Evolutionary conservation across 352 stramenopile genomes (phyloP), one percentile per base, ranked within the genome.

Genomic region (Globisporangium yorkense): DNA sequence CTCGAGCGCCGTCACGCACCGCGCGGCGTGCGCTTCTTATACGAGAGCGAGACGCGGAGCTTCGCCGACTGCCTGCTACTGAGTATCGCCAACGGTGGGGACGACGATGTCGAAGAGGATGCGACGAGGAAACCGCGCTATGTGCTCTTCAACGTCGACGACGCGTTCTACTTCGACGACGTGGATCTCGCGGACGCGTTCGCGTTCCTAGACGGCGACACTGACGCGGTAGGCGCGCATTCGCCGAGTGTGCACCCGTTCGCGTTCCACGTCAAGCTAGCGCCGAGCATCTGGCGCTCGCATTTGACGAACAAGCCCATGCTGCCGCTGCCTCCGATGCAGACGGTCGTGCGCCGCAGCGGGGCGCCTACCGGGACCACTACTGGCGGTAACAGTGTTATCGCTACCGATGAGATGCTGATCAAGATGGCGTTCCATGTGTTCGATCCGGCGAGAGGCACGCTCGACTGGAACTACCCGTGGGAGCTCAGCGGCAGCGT

Each of bases 401-500:
- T 18, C 24, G 35, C 9, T 18, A 21, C 18, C 8, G 2, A 9
- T 13, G 35, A 0, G 12, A 18, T 41, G 27, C 51, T 37, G 20
- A 45, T 45, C 3, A 33, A 65, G 45, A 52, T 61, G 27, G 43
- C 50, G 31, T 74, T 71, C 61, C 61, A 75, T 37, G 65, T 64
- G 54, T 87, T 88, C 67, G 61, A 80, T 24, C 71, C 78, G 24
- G 63, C 72, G 46, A 53, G 66, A n/a, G 79, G 76, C 6, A 31
- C 16, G 4, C 65, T 74, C 33, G 87, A 96, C 51, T 96, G 82
- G 82, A 75, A 83, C 44, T 96, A 96, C 57, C 82, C 84, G 7
- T 96, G 85, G 68, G 87, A 96, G 67, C 68, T 96, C 24, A 94
- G 83, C 50, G 84, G 82, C n/a, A 87, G 77, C 3, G 60, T 96